Base-by-base conservation (phyloP, 495 filamentous ascomycete species). In the Penicillium flavigenum region DNA sequence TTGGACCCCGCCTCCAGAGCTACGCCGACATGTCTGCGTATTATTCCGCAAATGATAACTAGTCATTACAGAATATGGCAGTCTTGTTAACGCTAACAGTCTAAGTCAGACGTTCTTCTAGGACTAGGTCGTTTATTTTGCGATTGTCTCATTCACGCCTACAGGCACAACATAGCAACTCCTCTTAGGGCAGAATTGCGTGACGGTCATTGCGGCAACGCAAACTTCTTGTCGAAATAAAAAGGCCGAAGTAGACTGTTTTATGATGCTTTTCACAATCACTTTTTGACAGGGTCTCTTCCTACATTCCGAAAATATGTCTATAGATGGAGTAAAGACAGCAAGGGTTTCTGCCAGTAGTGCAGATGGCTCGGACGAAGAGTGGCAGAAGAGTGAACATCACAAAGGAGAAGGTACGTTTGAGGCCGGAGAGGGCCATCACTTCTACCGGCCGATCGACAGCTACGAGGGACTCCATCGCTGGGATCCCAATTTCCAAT, bases 401-500 rank as follows among this genome's bases (percentile, higher is more conserved):
- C 14, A 26, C 11, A 34, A 51, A 5, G 20, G 6, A 12, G 48
- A 45, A 36, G 53, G 52, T 24, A 59, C 63, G 12, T 65, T 65
- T 12, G 51, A 63, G 9, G 36, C 44, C 4, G 47, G 26, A 3
- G 60, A 57, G 32, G 60, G 45, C 4, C 53, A 57, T 49, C 52
- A 54, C 2, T 57, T 74, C 60, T 83, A 81, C 58, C 61, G 71
- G 32, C 83, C 83, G 10, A 76, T 80, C 43, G 73, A 79, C 5
- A 66, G 57, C 5, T 85, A 83, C 61, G 83, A 86, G 63, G 83
- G 83, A 2, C 58, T 69, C 6, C 85, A 88, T 66, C 79, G 86
- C n/a, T 89, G 82, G 61, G 85, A 89, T 50, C 84, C 87, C 0
- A 67, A 76, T 0, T 82, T 81, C 32, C 66, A 80, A 53, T 89